Base-by-base conservation (phyloP, 2,329 filamentous ascomycete species). In the Claviceps pusilla region DNA sequence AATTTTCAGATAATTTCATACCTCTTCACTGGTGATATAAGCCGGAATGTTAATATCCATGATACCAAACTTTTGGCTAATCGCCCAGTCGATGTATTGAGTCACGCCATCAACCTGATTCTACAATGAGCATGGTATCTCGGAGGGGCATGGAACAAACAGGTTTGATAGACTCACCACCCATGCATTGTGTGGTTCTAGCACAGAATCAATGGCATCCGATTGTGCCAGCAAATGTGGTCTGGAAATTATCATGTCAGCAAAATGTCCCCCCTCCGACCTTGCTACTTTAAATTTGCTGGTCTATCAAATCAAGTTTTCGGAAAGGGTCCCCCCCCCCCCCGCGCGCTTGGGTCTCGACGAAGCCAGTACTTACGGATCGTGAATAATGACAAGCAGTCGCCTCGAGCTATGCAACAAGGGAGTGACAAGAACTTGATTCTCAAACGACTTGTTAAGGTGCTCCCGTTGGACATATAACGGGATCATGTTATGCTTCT, bases 21-120 rank as follows among this genome's bases (percentile, higher is more conserved):
- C 82, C 59, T 82, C 77, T 45, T 80, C 73, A 24, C 78, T 76
- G 1, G 84, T 83, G 50, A 90, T 75, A 62, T 89, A 81, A 59
- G 84, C 84, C 0, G 91, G 91, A 3, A 98, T 78, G 59, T 97
- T 97, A 56, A 95, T 80, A 66, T 98, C 93, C 62, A 98, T 86
- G 28, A 97, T 81, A 1, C 83, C 88, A 63, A 91, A 95, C 16
- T 78, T 81, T 55, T 88, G 78, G n/a, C 76, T 71, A 24, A 83
- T 69, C 0, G 89, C 89, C 89, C 89, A 95, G 56, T 86, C 82
- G 58, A 96, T 81, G 66, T 95, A 96, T 33, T 82, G 79, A 63
- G 83, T 82, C 49, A 89, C 78, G 50, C 82, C 79, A 75, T 97
- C 90, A 71, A 87, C 82, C 89, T 95, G 51, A 70, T 28, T 70